Conservation (phyloP, 164 flowering plant species). For the Malania oleifera region DNA sequence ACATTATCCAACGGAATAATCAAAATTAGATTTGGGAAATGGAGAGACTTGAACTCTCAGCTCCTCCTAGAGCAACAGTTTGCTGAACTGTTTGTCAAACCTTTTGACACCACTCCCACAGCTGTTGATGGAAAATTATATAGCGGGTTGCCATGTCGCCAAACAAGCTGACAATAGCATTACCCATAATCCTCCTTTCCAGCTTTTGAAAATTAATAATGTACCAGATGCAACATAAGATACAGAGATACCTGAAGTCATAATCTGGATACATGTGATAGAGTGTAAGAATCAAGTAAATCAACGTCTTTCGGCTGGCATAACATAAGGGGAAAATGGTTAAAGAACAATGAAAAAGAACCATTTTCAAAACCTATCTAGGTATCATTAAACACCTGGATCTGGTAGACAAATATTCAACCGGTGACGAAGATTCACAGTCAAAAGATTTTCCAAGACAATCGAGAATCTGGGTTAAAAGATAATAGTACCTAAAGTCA, state of each 20-base stretch:
- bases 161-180: slow-evolving; percentile 89
- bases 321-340: slow-evolving; percentile 13
- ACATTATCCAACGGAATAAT: slow-evolving; percentile 7
- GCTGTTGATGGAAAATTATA: slow-evolving; percentile 41
- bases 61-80: slow-evolving; percentile 92
- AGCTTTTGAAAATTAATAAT: not conserved
- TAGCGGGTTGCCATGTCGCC: slow-evolving; percentile 94
- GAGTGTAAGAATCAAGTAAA: slow-evolving; percentile 81
- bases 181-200: slow-evolving; percentile 86
- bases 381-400: slow-evolving; percentile 50
- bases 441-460: slow-evolving; percentile 83
- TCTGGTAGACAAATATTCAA: slow-evolving; percentile 54
- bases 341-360: slow-evolving; percentile 14
- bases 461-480: slow-evolving; percentile 61
- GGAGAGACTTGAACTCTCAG: slow-evolving; percentile 99
- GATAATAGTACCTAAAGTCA: not conserved
- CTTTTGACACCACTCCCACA: slow-evolving; percentile 98
- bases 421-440: slow-evolving; percentile 67
- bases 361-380: not conserved
- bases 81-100: slow-evolving; percentile 88
- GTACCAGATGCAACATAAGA: slow-evolving; percentile 4
- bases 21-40: slow-evolving; percentile 59
- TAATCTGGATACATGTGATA: slow-evolving; percentile 93
- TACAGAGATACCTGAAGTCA: slow-evolving; percentile 89
- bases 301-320: slow-evolving; percentile 89